A percentile compares a stretch with the other conserved stretches of the same genome.
phyloP scores from a whole-genome alignment of 148 eudicot genomes.

The Rhododendron kiyosumense region DNA sequence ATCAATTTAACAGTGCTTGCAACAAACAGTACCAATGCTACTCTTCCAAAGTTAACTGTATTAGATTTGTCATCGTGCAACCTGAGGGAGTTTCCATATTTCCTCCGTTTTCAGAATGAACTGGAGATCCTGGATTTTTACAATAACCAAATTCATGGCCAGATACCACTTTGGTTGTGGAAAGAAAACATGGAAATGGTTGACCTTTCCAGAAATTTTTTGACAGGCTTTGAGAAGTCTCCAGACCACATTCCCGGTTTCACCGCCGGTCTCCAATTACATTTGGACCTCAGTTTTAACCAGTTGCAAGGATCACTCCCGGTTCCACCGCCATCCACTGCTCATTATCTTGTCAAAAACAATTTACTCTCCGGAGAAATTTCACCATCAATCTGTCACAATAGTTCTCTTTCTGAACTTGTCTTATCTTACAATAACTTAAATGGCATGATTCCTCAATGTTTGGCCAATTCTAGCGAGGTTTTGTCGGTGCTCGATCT shows the following conservation, averaged over 20 bases:
- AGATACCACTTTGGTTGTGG: not conserved
- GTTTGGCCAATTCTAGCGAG: conserved; percentile 16
- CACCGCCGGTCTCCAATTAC: too few relatives aligned
- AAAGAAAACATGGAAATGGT: not conserved
- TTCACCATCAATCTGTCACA: conserved; percentile 18
- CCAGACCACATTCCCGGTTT: not conserved
- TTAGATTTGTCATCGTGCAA: too few relatives aligned
- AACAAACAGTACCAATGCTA: too few relatives aligned
- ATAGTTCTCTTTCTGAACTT: conserved; percentile 5
- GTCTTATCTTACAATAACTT: conserved; percentile 16
- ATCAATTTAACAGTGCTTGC: too few relatives aligned
- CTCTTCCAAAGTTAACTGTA: too few relatives aligned
- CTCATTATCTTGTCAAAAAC: rapidly evolving
- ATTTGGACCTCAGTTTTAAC: not conserved
- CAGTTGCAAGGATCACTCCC: not conserved
- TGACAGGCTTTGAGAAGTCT: not conserved
- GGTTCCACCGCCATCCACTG: not conserved
- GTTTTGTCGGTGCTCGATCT: conserved; percentile 14
- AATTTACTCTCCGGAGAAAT: conserved; percentile 5
- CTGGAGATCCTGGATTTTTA: rapidly evolving
- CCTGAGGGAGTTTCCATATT: too few relatives aligned
- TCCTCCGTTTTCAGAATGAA: too few relatives aligned
- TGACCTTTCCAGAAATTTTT: rapidly evolving
- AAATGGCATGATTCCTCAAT: conserved; percentile 15
- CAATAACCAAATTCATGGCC: not conserved